A percentile compares a stretch with the other conserved stretches of the same genome.
These are phyloP conservation scores for Logfia minima DNA, from an alignment of 129 eudicot genomes.

Conservation along the genomic window DNA sequence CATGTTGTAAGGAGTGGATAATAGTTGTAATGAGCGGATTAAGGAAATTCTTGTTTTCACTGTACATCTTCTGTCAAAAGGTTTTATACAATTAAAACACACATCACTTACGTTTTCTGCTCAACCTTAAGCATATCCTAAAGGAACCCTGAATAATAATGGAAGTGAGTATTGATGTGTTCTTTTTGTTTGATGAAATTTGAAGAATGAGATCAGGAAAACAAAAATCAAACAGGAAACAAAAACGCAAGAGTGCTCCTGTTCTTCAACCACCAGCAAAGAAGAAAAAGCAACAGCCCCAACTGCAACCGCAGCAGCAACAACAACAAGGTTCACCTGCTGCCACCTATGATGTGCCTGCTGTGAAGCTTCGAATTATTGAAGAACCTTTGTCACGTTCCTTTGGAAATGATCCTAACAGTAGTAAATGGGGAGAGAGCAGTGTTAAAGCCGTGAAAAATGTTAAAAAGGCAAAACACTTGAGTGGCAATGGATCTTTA, in stretches of 20 bases:
- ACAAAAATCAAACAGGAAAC: slow-evolving; percentile 43
- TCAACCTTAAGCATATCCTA: slow-evolving; percentile 20
- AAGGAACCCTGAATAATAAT: slow-evolving; percentile 8
- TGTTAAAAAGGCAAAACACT: slow-evolving; percentile 29
- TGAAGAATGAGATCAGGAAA: slow-evolving; percentile 55
- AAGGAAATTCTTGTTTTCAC: neutral
- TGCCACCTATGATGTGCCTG: slow-evolving; percentile 46
- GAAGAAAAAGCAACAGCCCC: slow-evolving; percentile 62
- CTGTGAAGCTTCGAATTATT: slow-evolving; percentile 38
- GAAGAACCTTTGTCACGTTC: slow-evolving; percentile 44
- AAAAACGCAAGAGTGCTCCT: slow-evolving; percentile 57
- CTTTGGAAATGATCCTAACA: slow-evolving; percentile 16
- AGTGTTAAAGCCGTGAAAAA: slow-evolving; percentile 29
- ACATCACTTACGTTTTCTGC: slow-evolving; percentile 8
- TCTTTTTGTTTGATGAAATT: slow-evolving; percentile 28
- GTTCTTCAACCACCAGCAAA: slow-evolving; percentile 44
- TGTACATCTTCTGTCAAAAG: neutral
- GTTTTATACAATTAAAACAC: slow-evolving; percentile 8
- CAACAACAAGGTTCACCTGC: slow-evolving; percentile 53
- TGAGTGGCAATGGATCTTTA: slow-evolving; percentile 40
- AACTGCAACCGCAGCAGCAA: slow-evolving; percentile 22
- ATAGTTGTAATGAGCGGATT: neutral
- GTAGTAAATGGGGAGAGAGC: slow-evolving; percentile 36
- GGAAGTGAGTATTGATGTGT: slow-evolving; percentile 4
- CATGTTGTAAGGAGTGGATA: slow-evolving; percentile 3